phyloP scores from a whole-genome alignment of 305 asterid species.

The Euphrasia arctica region DNA sequence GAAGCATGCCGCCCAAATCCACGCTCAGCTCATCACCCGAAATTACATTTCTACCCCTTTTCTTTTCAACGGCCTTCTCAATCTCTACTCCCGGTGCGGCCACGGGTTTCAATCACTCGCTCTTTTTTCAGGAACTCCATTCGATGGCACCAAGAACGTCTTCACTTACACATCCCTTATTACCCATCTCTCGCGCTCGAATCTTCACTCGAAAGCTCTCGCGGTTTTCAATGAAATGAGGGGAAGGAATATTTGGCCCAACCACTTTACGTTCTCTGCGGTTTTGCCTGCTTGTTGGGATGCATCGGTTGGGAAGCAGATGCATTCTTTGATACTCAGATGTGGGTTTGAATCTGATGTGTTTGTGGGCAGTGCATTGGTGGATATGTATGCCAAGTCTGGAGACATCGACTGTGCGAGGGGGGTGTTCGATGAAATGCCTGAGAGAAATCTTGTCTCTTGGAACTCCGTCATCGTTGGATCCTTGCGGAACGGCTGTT shows the following conservation, averaged over 20 bases:
- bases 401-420: conserved; percentile 36
- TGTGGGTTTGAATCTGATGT: conserved; percentile 43
- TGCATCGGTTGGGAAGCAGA: conserved; percentile 34
- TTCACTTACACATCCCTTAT: conserved; percentile 47
- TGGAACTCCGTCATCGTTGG: too few species aligned
- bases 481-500: too few species aligned
- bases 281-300: conserved; percentile 44
- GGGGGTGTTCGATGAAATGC: conserved; percentile 52
- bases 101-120: conserved; percentile 30
- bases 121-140: conserved; percentile 31
- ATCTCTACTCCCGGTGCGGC: conserved; percentile 43
- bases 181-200: conserved; percentile 37
- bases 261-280: conserved; percentile 46
- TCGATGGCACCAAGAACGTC: conserved; percentile 35
- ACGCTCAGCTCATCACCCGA: conserved; percentile 42
- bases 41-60: conserved; percentile 30
- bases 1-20: conserved; percentile 43
- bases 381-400: conserved; percentile 43
- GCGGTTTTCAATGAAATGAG: conserved; percentile 43
- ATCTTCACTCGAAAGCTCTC: conserved; percentile 37
- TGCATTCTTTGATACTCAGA: conserved; percentile 39
- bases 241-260: conserved; percentile 36
- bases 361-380: conserved; percentile 47
- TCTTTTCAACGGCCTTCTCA: conserved; percentile 45
- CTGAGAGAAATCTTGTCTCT: conserved; percentile 45